A percentile compares a stretch with the other conserved stretches of the same genome.
Evolutionary conservation across 2,329 filamentous ascomycete species (phyloP).

Genomic region (Xylaria sp.): DNA sequence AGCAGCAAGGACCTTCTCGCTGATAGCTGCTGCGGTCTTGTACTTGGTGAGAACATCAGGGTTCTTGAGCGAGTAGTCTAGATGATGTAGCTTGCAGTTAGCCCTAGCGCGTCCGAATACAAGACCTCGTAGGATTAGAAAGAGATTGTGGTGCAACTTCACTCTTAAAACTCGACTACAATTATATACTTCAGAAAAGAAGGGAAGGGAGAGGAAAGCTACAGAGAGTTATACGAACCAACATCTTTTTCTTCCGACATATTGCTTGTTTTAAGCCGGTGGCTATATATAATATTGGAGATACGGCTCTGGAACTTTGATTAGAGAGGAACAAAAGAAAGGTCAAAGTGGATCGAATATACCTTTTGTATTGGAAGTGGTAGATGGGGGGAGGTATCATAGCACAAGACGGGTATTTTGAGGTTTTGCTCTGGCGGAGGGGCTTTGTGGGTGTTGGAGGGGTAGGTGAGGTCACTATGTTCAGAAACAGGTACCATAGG

Average conservation of each 20-base stretch:
- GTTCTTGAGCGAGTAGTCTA: slow-evolving; percentile 91
- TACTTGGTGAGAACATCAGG: slow-evolving; percentile 98
- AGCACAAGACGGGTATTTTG: slow-evolving; percentile 40
- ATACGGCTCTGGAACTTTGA: slow-evolving; percentile 3
- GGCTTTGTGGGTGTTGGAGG: slow-evolving; percentile 43
- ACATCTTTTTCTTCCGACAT: slow-evolving; percentile 42
- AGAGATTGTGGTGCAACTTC: slow-evolving; percentile 10
- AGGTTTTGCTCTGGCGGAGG: slow-evolving; percentile 39
- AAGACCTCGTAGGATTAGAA: not conserved
- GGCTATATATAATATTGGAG: slow-evolving; percentile 3
- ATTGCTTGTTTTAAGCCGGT: slow-evolving; percentile 26
- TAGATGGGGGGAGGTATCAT: slow-evolving; percentile 18
- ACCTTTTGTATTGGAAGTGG: slow-evolving; percentile 13
- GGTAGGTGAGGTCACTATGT: slow-evolving; percentile 41
- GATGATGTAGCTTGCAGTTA: slow-evolving; percentile 35
- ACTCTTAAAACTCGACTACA: slow-evolving; percentile 2
- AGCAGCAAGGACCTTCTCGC: slow-evolving; percentile 91
- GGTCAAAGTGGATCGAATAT: slow-evolving; percentile 19
- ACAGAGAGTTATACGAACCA: slow-evolving; percentile 33
- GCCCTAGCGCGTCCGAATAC: slow-evolving; percentile 20
- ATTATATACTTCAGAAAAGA: slow-evolving; percentile 11
- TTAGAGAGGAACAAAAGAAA: slow-evolving; percentile 24
- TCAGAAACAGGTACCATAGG: slow-evolving; percentile 25
- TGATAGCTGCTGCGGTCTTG: slow-evolving; percentile 95
- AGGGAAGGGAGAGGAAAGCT: slow-evolving; percentile 10